Percentiles rank a stretch among this genome's conserved stretches.
phyloP scores from a whole-genome alignment of 345 rosid genomes.

The Hibiscus tridactylites region DNA sequence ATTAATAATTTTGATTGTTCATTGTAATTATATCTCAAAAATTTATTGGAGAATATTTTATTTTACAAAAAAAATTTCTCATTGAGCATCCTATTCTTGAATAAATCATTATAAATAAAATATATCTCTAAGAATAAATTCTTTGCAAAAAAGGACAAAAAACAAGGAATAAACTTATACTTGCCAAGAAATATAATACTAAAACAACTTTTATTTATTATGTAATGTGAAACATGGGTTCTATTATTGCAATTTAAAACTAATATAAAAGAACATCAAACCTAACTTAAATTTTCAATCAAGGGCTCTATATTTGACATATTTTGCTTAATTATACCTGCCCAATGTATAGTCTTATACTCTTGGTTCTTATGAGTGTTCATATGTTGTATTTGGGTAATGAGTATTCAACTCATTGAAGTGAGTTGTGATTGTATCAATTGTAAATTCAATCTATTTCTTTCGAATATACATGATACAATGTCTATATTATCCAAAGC shows the following conservation, averaged over 20 bases:
- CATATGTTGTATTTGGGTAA: background rate
- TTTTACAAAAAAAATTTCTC: background rate
- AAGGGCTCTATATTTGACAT: background rate
- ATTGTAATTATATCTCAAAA: background rate
- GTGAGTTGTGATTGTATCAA: background rate
- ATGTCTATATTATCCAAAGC: too few relatives aligned
- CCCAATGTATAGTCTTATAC: background rate
- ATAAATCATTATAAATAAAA: background rate
- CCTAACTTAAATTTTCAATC: background rate
- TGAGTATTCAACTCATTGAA: background rate
- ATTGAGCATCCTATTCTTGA: slow-evolving; percentile 1
- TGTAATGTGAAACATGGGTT: background rate
- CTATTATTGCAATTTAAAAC: background rate
- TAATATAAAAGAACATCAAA: background rate
- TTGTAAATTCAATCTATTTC: too few relatives aligned
- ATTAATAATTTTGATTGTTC: too few relatives aligned
- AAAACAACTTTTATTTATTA: background rate
- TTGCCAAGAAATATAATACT: background rate
- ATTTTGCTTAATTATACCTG: background rate
- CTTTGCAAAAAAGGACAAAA: background rate
- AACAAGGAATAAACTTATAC: background rate
- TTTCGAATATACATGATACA: too few relatives aligned
- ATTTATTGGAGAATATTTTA: background rate
- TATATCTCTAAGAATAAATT: background rate
- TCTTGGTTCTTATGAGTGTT: background rate